phyloP scores from a whole-genome alignment of 2,329 filamentous ascomycete genomes.

The Albophoma yamanashiensis region DNA sequence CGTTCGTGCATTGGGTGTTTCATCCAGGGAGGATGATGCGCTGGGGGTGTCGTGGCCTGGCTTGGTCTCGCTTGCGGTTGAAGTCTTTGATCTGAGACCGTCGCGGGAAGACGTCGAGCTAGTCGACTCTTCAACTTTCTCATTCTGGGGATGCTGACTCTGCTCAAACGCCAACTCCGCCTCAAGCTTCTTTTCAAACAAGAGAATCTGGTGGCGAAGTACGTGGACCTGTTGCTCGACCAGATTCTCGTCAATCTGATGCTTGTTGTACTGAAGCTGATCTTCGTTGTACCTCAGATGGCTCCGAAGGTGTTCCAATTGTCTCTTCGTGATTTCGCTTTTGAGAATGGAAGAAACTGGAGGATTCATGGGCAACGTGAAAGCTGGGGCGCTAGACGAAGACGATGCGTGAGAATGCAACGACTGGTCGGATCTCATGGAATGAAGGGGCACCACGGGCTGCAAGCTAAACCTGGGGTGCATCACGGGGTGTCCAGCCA shows the following conservation, averaged over 20 bases:
- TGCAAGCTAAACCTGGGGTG: conserved; percentile 8
- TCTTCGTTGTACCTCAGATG: conserved; percentile 46
- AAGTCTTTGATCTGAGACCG: conserved; percentile 4
- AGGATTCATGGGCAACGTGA: conserved; percentile 17
- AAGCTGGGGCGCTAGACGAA: conserved; percentile 7
- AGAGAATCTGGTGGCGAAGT: conserved; percentile 33
- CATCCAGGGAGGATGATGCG: conserved; percentile 7
- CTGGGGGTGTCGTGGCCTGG: conserved; percentile 5
- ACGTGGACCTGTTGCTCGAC: conserved; percentile 32
- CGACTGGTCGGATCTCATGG: conserved; percentile 6
- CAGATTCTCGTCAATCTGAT: conserved; percentile 48
- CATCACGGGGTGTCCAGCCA: conserved; percentile 13
- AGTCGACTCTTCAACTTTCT: conserved; percentile 12
- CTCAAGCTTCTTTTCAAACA: conserved; percentile 37
- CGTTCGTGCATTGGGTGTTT: conserved; percentile 3
- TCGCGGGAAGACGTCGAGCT: conserved; percentile 8
- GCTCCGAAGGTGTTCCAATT: conserved; percentile 39
- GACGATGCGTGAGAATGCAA: conserved; percentile 6
- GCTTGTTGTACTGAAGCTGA: conserved; percentile 49
- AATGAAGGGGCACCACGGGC: conserved; percentile 12
- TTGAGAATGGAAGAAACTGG: conserved; percentile 48
- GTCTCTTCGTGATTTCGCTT: conserved; percentile 50
- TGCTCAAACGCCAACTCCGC: conserved; percentile 35
- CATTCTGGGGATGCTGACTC: conserved; percentile 26
- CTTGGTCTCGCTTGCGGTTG: conserved; percentile 7